These are phyloP conservation scores for Carex kokanica DNA, from an alignment of 176 grass and related monocot genomes.

Conservation along the genomic window DNA sequence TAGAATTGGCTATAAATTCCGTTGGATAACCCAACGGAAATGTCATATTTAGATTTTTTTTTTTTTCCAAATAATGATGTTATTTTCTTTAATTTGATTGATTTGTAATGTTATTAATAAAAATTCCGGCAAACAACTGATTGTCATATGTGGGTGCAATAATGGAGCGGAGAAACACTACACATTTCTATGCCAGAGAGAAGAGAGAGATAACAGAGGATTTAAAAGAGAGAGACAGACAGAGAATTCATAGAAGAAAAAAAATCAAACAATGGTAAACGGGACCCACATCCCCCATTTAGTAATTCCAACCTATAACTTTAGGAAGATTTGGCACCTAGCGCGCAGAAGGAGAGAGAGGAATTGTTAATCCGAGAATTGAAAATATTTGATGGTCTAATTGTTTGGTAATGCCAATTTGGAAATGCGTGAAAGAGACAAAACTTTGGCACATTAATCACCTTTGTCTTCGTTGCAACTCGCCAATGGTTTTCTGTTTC, in stretches of 20 bases:
- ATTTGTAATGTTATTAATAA: too few species aligned
- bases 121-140: too few species aligned
- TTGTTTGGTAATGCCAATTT: background rate
- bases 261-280: background rate
- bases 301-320: constrained; percentile 24
- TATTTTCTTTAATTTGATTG: too few species aligned
- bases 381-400: constrained; percentile 12
- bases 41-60: too few species aligned
- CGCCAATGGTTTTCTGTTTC: background rate
- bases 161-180: constrained; percentile 15
- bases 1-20: too few species aligned
- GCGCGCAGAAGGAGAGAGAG: background rate
- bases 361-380: constrained; percentile 7
- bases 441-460: background rate
- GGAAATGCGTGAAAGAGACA: background rate
- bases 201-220: background rate
- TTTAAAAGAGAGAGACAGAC: constrained; percentile 19
- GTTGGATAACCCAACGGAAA: too few species aligned
- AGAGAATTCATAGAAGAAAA: background rate
- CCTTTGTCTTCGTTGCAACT: background rate
- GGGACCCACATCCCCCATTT: background rate
- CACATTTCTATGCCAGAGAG: constrained; percentile 23
- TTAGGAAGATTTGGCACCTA: constrained; percentile 10
- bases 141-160: background rate
- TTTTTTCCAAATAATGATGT: too few species aligned